Percentiles rank a stretch among this genome's conserved stretches.
These are phyloP conservation scores for Paraglomus brasilianum DNA, from an alignment of 192 early-diverging fungal species.

Conservation along the genomic window DNA sequence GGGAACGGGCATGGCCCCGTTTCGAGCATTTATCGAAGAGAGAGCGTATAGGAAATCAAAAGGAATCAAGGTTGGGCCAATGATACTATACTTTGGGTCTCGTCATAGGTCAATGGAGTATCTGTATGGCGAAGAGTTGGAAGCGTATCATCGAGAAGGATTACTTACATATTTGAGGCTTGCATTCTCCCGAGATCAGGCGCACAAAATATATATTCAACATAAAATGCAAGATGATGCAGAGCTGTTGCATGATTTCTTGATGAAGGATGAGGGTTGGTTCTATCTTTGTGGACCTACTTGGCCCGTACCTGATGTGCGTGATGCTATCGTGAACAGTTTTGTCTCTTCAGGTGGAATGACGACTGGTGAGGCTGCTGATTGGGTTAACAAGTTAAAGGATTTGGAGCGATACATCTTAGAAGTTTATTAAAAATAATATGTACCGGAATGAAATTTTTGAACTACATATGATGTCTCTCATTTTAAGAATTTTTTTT, in stretches of 20 bases:
- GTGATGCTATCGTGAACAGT: constrained; percentile 81
- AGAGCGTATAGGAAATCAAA: constrained; percentile 75
- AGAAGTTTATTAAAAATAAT: constrained; percentile 74
- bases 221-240: constrained; percentile 90
- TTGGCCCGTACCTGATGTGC: constrained; percentile 93
- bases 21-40: constrained; percentile 97
- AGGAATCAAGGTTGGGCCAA: constrained; percentile 85
- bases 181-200: constrained; percentile 94
- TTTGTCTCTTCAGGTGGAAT: constrained; percentile 64
- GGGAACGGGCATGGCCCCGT: constrained; percentile 98
- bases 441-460: no score
- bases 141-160: constrained; percentile 90
- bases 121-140: constrained; percentile 94
- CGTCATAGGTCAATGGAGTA: constrained; percentile 92
- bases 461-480: no score
- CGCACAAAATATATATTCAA: constrained; percentile 95
- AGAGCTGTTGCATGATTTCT: constrained; percentile 66
- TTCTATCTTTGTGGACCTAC: constrained; percentile 99
- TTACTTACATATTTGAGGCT: constrained; percentile 84
- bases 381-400: constrained; percentile 85
- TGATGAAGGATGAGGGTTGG: constrained; percentile 75
- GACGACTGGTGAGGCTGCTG: constrained; percentile 60
- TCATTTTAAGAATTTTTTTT: no score
- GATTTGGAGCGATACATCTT: constrained; percentile 90
- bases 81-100: constrained; percentile 95